Percentiles rank a stretch among this genome's conserved stretches.
Evolutionary conservation across 345 rosid species (phyloP).

Genomic region (Lepidium didymum): DNA sequence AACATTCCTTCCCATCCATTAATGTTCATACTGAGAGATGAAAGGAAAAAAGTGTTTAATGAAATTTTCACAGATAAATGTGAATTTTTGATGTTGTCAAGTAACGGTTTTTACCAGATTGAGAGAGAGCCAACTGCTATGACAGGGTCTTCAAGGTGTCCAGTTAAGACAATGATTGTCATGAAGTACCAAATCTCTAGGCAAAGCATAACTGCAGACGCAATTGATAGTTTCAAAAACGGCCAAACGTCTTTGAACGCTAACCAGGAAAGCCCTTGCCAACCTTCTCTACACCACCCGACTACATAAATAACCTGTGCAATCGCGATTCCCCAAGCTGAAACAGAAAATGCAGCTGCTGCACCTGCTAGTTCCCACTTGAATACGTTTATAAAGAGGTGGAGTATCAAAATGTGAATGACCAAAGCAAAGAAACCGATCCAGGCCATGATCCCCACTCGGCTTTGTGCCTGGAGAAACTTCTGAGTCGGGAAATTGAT

Average conservation of each 20-base stretch:
- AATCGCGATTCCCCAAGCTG: conserved; percentile 63
- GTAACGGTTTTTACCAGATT: conserved; percentile 47
- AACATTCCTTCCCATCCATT: conserved; percentile 99
- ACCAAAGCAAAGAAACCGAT: conserved; percentile 62
- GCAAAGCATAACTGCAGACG: conserved; percentile 96
- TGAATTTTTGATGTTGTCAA: background rate
- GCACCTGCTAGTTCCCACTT: conserved; percentile 79
- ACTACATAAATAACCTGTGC: conserved; percentile 75
- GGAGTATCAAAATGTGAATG: conserved; percentile 39
- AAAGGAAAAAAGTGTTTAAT: background rate
- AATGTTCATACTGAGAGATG: conserved; percentile 74
- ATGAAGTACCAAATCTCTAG: conserved; percentile 98
- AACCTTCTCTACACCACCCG: conserved; percentile 81
- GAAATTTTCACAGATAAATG: background rate
- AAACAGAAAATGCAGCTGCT: conserved; percentile 63
- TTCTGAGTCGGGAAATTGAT: conserved; percentile 81
- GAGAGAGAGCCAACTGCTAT: conserved; percentile 91
- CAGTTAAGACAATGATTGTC: conserved; percentile 91
- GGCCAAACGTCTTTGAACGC: conserved; percentile 83
- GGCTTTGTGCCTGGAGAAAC: conserved; percentile 88
- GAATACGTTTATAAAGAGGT: conserved; percentile 54
- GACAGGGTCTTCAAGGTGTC: conserved; percentile 81
- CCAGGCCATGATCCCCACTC: conserved; percentile 70
- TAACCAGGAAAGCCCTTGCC: conserved; percentile 81
- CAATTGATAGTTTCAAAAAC: conserved; percentile 65